Evolutionary conservation across 345 rosid species (phyloP), one percentile per base, ranked within the genome.

Genomic region (Camelina neglecta): DNA sequence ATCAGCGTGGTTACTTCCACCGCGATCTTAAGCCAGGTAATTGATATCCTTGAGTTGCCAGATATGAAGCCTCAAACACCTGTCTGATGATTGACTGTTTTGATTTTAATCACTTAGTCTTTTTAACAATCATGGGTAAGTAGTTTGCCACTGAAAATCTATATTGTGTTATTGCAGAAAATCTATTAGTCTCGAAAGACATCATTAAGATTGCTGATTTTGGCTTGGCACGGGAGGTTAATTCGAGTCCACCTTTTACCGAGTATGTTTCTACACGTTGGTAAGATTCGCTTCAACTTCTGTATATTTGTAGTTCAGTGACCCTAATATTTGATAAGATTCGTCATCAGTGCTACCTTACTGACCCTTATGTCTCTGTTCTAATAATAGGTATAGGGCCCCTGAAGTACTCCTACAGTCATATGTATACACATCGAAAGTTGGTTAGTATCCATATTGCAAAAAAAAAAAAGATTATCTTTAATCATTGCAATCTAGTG

Each of bases 1-100:
- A 95, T 78, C 93, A 87, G 76, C 91, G 86, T 50, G 99, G 99
- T 69, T 95, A 92, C 82, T 95, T 95, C 72, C 99, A 95, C 76
- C 97, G 99, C 60, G 99, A 95, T 78, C 92, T 95, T 59, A 95
- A 95, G 84, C 99, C 99, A 77, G 99, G 99, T 95, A 88, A 23
- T 50, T n/a, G 23, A 74, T 48, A 51, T 50, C 68, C 54, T 72
- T 65, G 42, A 31, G 57, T 36, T 78, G 63, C 33, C n/a, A 42
- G 47, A 51, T 58, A 29, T 49, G 51, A 29, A 26, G 39, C 16
- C 42, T 45, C 6, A 62, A 2, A 70, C 66, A 36, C 44, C 39
- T 15, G 36, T n/a, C 1, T 39, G 8, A 45, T 11, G 31, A 65
- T 58, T 29, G 18, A n/a, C 68, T 16, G 5, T 49, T 66, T 11